Conservation (phyloP, 2,329 filamentous ascomycete genomes). For the Fusarium sp. region DNA sequence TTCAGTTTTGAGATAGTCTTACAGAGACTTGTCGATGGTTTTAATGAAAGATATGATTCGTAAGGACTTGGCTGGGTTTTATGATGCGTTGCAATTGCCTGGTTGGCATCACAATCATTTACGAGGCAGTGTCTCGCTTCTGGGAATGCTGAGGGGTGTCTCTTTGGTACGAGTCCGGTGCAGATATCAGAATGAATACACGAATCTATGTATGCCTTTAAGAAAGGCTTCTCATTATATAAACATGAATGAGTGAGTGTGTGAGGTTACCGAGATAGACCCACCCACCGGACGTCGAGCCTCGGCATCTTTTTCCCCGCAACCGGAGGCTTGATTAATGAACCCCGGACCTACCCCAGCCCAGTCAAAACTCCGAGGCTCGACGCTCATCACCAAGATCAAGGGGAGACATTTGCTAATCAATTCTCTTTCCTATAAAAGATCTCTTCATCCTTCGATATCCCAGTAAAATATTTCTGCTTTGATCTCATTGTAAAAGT, state of each 20-base stretch:
- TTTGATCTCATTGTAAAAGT: neutral
- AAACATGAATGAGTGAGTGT: neutral
- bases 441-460: neutral
- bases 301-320: slow-evolving; percentile 44
- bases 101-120: neutral
- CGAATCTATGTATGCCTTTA: neutral
- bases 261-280: slow-evolving; percentile 23
- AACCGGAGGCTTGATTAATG: slow-evolving; percentile 34
- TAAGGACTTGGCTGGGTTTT: neutral
- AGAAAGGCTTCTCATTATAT: neutral
- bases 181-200: neutral
- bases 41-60: neutral
- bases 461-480: neutral
- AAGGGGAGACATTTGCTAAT: slow-evolving; percentile 10
- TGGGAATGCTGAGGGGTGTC: neutral
- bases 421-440: slow-evolving; percentile 21
- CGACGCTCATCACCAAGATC: slow-evolving; percentile 15
- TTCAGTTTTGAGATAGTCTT: neutral
- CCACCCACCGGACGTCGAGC: slow-evolving; percentile 34
- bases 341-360: slow-evolving; percentile 23
- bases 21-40: too few species aligned
- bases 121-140: neutral
- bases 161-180: neutral
- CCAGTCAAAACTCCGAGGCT: slow-evolving; percentile 31
- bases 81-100: neutral